Conservation (phyloP, 352 stramenopile genomes). For the Poterioochromonas sp. region DNA sequence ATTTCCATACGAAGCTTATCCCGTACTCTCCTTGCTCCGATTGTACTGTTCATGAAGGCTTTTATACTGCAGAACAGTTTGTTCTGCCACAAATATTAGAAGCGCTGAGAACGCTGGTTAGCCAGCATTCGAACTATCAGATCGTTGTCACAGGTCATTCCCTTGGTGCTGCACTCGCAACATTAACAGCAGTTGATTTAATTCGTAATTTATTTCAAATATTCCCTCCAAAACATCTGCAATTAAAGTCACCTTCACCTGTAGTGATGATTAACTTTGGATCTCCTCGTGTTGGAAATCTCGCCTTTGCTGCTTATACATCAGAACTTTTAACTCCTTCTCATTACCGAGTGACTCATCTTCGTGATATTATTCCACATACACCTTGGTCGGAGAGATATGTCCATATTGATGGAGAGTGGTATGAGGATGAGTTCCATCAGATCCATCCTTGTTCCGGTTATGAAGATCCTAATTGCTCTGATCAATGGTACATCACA, state of each 20-base stretch:
- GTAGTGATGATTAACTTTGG: constrained; percentile 18
- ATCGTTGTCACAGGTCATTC: constrained; percentile 16
- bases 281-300: background rate
- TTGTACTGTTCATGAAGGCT: constrained; percentile 20
- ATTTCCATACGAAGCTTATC: background rate
- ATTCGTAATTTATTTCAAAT: background rate
- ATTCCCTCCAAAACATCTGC: too few relatives aligned
- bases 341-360: background rate
- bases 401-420: background rate
- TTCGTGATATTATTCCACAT: background rate
- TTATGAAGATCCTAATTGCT: constrained; percentile 7
- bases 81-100: background rate
- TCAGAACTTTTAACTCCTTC: too few relatives aligned
- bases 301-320: background rate
- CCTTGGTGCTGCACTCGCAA: background rate
- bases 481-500: constrained; percentile 10
- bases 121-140: background rate
- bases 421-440: background rate
- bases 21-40: background rate
- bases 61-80: constrained; percentile 4
- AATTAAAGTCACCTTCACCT: background rate
- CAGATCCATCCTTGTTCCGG: background rate
- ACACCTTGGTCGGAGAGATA: background rate
- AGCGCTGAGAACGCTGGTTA: background rate
- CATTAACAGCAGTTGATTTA: constrained; percentile 1